A percentile compares a stretch with the other conserved stretches of the same genome.
phyloP scores from a whole-genome alignment of 768 basidiomycete species.

The Naganishia vaughanmartiniae region DNA sequence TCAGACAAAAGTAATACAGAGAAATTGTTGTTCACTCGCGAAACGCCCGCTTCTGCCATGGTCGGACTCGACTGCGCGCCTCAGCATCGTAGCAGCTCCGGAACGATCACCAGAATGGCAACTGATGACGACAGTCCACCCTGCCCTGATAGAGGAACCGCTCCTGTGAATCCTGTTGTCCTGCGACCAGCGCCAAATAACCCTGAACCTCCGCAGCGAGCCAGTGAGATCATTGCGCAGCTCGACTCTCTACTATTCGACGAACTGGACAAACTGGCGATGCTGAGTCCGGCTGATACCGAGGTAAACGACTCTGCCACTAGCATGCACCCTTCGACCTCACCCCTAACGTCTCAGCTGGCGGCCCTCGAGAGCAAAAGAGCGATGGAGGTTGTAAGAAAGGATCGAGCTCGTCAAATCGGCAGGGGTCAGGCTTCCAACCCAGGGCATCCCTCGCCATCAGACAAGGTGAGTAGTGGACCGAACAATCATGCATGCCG shows the following conservation, averaged over 20 bases:
- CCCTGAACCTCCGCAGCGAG: background rate
- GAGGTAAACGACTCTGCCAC: background rate
- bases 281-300: background rate
- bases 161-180: no score
- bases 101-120: no score
- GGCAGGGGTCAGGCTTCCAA: background rate
- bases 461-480: background rate
- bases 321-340: background rate
- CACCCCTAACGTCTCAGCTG: background rate
- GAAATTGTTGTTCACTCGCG: background rate
- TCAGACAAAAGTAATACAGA: background rate
- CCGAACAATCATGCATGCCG: background rate
- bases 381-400: no score
- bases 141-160: no score
- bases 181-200: background rate
- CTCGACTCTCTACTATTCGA: constrained; percentile 1
- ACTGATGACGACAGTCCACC: no score
- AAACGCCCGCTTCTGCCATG: background rate
- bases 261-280: background rate
- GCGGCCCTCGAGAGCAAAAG: background rate
- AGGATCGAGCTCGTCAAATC: background rate
- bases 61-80: no score
- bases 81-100: no score
- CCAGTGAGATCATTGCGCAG: constrained; percentile 8
- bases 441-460: background rate